phyloP scores from a whole-genome alignment of 2,329 filamentous ascomycete genomes.

The Nemania diffusa region DNA sequence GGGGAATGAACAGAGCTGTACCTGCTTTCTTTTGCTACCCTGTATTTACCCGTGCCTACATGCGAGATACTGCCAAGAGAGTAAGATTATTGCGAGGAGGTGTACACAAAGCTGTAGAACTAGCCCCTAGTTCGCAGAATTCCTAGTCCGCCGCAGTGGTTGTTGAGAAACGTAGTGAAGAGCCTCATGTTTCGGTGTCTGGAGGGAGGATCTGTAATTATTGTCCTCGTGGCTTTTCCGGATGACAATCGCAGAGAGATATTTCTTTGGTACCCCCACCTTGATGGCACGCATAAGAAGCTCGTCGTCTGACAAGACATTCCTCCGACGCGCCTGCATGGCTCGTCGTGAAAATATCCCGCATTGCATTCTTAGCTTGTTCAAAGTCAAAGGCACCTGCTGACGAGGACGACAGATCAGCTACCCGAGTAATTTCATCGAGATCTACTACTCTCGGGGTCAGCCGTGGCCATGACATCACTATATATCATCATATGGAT shows the following conservation, averaged over 20 bases:
- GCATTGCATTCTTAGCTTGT: background rate
- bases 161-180: background rate
- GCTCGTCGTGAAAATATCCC: background rate
- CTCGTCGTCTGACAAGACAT: background rate
- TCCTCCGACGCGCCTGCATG: background rate
- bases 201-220: constrained; percentile 15
- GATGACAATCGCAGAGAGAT: constrained; percentile 17
- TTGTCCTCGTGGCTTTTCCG: background rate
- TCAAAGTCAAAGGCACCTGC: background rate
- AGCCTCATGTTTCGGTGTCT: constrained; percentile 15
- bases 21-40: background rate
- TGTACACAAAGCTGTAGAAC: background rate
- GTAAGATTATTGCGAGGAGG: constrained; percentile 1
- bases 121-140: background rate
- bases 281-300: constrained; percentile 9
- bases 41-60: background rate
- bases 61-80: constrained; percentile 20
- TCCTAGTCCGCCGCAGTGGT: background rate
- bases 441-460: background rate
- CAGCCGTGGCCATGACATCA: constrained; percentile 19
- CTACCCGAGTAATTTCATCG: background rate
- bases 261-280: constrained; percentile 6
- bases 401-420: background rate
- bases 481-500: background rate
- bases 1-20: background rate